Base-by-base conservation (phyloP, 768 basidiomycete genomes). In the Leccinum subtestaceum region DNA sequence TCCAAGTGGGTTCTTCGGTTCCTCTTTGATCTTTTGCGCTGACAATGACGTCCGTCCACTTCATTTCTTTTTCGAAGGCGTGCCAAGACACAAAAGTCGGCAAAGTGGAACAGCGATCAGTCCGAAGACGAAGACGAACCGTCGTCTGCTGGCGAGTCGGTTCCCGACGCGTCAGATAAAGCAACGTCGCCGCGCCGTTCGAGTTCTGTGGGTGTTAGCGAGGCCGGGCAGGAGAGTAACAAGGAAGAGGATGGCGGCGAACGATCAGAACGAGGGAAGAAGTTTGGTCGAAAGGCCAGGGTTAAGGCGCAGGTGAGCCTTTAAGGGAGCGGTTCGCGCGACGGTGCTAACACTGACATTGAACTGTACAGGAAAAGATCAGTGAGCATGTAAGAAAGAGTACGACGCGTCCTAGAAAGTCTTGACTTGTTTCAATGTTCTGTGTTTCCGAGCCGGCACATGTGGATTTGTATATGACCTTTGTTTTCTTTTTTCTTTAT, bases 101-200 rank as follows among this genome's bases (percentile, higher is more conserved):
- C 65, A n/a, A 69, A 66, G 31, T 72, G 71, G 71, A 62, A 63
- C 32, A 74, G 71, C 23, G 71, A 72, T 62, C 67, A 73, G 17
- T 72, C 72, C 15, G 71, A 72, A 53, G 63, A 64, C 13, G 71
- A 72, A 59, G 72, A 72, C 51, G 60, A 64, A 47, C 19, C 51
- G 11, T 54, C 67, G 17, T 65, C 69, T 29, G 73, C 66, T 17
- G 67, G 54, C 7, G 49, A 57, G 65, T 55, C 70, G 68, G 45
- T 82, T 77, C 65, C 58, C 77, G 47, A 86, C 82, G 63, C 78
- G 80, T 25, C 74, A 40, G 62, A 61, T 10, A 59, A 56, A 17
- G 69, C 57, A 21, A 70, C 63, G 54, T 66, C 66, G 2, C 65
- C 60, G 43, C 52, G 63, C 51, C 54, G 68, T 0, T 64, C 68